phyloP scores from a whole-genome alignment of 768 basidiomycete species.

The Boletus vinaceobasis region DNA sequence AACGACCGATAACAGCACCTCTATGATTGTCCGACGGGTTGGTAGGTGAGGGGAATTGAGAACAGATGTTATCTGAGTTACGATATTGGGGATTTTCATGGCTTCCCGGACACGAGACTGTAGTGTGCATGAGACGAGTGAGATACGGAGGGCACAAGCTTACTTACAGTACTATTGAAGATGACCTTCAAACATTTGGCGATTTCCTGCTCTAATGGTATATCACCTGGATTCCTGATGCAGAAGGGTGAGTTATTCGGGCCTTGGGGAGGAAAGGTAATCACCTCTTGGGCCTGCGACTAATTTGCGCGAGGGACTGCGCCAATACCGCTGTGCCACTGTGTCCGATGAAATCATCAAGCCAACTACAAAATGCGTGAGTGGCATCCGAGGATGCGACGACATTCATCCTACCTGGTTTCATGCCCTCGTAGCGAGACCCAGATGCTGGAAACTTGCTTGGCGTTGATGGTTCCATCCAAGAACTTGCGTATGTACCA shows the following conservation, averaged over 20 bases:
- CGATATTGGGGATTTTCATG: slow-evolving; percentile 64
- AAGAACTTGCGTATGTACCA: slow-evolving; percentile 93
- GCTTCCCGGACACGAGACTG: slow-evolving; percentile 72
- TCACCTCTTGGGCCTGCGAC: slow-evolving; percentile 69
- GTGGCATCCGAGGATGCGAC: slow-evolving; percentile 2
- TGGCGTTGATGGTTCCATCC: slow-evolving; percentile 77
- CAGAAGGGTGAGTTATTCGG: slow-evolving; percentile 2
- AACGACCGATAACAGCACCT: slow-evolving; percentile 72
- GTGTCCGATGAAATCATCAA: slow-evolving; percentile 66
- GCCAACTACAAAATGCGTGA: slow-evolving; percentile 57
- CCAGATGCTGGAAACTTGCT: slow-evolving; percentile 72
- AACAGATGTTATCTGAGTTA: slow-evolving; percentile 77
- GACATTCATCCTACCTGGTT: slow-evolving; percentile 52
- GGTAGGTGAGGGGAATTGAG: slow-evolving; percentile 78
- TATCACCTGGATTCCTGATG: slow-evolving; percentile 45
- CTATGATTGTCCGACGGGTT: slow-evolving; percentile 74
- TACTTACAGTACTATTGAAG: slow-evolving; percentile 60
- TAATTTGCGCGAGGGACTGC: slow-evolving; percentile 71
- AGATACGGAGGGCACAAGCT: neutral
- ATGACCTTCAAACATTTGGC: slow-evolving; percentile 84
- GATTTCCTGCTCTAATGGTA: slow-evolving; percentile 78
- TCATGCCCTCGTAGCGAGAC: slow-evolving; percentile 80
- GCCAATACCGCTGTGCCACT: slow-evolving; percentile 85
- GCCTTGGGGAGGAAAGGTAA: slow-evolving; percentile 1
- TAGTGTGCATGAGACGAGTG: slow-evolving; percentile 8